Base-by-base conservation (phyloP, 148 eudicot genomes). In the Diospyros lotus region DNA sequence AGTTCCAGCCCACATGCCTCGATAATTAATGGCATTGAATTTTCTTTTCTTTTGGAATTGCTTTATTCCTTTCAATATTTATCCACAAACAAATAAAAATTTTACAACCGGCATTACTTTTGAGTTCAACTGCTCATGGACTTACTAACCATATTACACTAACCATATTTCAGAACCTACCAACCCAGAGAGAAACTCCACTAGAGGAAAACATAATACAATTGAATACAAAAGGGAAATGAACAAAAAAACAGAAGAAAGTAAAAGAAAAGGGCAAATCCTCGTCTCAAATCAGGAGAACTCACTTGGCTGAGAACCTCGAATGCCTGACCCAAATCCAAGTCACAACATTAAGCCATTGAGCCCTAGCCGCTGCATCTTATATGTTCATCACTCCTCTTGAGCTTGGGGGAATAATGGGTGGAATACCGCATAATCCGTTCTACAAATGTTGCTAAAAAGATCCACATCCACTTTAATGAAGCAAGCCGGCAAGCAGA, bases 401-500 rank as follows among this genome's bases (percentile, higher is more conserved):
- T 54, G 46, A 40, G 58, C 48, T 50, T 28, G 28, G 7, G 60
- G 78, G 63, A 43, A n/a, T 11, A 72, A 75, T 78, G 28, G 70
- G 75, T 81, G 77, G 76, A 51, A 41, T 18, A 72, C 77, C 76
- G 85, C 79, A 84, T 85, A 78, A 86, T 82, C 75, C 83, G 62
- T 84, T 85, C 77, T 82, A 65, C 72, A 69, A 69, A 45, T 50
- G 6, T 52, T 3, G 38, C 71, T 38, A 28, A 28, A 76, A 60
- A 53, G 54, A 63, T 80, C 68, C 52, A 44, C 72, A 43, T 69
- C 58, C 43, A 66, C 46, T 14, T 56, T 77, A 60, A 89, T 85
- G 89, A 75, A 94, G 86, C 81, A 95, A 82, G 75, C 97, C 97
- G 67, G 97, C 98, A 72, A 95, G 97, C 77, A 90, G 54, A 73